phyloP scores from a whole-genome alignment of 305 asterid species.

The Fraxinus ornus region DNA sequence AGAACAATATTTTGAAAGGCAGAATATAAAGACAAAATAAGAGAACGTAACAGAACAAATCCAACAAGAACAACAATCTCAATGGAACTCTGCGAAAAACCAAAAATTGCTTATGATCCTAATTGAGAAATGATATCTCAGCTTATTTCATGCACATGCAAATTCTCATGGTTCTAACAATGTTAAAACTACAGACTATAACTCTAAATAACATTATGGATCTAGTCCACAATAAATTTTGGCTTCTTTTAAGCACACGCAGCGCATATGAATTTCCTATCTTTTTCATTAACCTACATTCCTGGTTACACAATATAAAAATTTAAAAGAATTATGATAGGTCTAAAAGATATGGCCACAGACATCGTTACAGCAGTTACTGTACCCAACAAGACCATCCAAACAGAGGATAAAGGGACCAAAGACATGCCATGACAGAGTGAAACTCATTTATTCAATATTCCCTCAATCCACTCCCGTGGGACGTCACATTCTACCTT shows the following conservation, averaged over 20 bases:
- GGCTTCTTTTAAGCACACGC: not conserved
- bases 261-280: not conserved
- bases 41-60: slow-evolving; percentile 5
- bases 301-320: not conserved
- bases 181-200: not conserved
- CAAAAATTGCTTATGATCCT: not conserved
- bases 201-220: not conserved
- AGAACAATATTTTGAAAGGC: not conserved
- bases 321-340: not conserved
- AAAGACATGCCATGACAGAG: not conserved
- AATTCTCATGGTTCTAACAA: not conserved
- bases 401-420: not conserved
- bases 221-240: not conserved
- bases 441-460: not conserved
- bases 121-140: not conserved
- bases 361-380: not conserved
- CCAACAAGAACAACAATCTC: not conserved
- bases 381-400: not conserved
- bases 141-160: not conserved
- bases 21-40: not conserved
- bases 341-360: not conserved
- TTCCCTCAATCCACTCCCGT: not conserved
- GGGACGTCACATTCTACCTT: not conserved
- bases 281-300: not conserved
- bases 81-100: not conserved